These are phyloP conservation scores for Trichopus zeylanicus DNA, from an alignment of 116 monocot species.

Conservation along the genomic window DNA sequence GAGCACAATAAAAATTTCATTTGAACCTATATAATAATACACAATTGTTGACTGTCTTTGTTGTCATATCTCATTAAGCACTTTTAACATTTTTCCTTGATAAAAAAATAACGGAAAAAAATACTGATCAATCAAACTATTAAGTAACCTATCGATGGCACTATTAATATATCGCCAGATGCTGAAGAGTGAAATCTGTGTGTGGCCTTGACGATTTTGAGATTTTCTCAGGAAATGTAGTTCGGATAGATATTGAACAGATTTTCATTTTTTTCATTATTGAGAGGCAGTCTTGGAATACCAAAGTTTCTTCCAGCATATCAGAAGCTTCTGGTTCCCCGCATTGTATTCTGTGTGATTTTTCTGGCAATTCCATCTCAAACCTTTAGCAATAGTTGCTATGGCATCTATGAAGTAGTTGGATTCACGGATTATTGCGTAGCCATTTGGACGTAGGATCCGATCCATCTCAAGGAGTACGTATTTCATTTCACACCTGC, in stretches of 20 bases:
- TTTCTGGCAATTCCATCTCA: slow-evolving; percentile 79
- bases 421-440: slow-evolving; percentile 74
- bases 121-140: neutral
- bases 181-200: neutral
- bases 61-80: neutral
- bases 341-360: slow-evolving; percentile 57
- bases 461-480: slow-evolving; percentile 97
- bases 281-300: slow-evolving; percentile 42
- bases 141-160: too few species aligned
- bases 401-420: slow-evolving; percentile 72
- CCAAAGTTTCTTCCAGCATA: slow-evolving; percentile 97
- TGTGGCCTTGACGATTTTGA: neutral
- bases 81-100: neutral
- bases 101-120: neutral
- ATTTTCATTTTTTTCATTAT: neutral
- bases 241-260: neutral
- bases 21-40: too few species aligned
- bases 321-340: slow-evolving; percentile 85
- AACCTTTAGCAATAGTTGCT: slow-evolving; percentile 50
- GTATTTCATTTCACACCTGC: slow-evolving; percentile 90
- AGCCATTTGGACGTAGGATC: slow-evolving; percentile 78
- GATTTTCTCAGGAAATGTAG: neutral
- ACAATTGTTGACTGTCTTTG: too few species aligned
- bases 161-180: too few species aligned
- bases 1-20: too few species aligned